phyloP scores from a whole-genome alignment of 2,329 filamentous ascomycete genomes.

The Verticillium nubilum region DNA sequence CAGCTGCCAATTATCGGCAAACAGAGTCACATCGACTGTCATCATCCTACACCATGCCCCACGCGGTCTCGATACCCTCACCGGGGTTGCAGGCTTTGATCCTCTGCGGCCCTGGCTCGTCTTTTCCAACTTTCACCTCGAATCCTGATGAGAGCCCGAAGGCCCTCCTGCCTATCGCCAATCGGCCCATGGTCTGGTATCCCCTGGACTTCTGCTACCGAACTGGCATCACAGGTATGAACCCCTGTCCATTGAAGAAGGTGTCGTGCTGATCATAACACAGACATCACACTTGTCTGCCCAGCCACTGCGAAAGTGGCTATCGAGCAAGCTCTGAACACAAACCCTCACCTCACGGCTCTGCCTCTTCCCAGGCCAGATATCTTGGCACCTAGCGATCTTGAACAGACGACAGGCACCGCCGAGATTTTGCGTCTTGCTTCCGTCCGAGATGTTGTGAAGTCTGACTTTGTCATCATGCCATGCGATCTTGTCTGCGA shows the following conservation, averaged over 20 bases:
- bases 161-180: constrained; percentile 75
- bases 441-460: constrained; percentile 74
- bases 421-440: constrained; percentile 81
- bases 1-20: neutral
- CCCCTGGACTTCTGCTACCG: constrained; percentile 80
- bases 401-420: constrained; percentile 82
- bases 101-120: constrained; percentile 76
- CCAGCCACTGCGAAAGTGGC: constrained; percentile 61
- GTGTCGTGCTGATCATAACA: neutral
- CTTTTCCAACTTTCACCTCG: constrained; percentile 76
- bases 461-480: constrained; percentile 80
- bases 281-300: constrained; percentile 59
- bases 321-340: constrained; percentile 65
- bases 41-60: constrained; percentile 55
- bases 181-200: constrained; percentile 87
- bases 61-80: constrained; percentile 66
- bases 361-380: constrained; percentile 69
- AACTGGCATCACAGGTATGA: constrained; percentile 67
- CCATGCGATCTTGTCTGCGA: constrained; percentile 94
- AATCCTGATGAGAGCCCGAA: constrained; percentile 78
- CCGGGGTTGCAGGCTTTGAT: constrained; percentile 79
- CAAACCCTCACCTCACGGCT: constrained; percentile 63
- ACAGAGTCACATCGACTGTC: neutral
- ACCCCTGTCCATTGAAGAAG: constrained; percentile 14
- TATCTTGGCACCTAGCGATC: constrained; percentile 67